Percentiles rank a stretch among this genome's conserved stretches.
phyloP scores from a whole-genome alignment of 495 filamentous ascomycete genomes.

The Parathielavia appendiculata region DNA sequence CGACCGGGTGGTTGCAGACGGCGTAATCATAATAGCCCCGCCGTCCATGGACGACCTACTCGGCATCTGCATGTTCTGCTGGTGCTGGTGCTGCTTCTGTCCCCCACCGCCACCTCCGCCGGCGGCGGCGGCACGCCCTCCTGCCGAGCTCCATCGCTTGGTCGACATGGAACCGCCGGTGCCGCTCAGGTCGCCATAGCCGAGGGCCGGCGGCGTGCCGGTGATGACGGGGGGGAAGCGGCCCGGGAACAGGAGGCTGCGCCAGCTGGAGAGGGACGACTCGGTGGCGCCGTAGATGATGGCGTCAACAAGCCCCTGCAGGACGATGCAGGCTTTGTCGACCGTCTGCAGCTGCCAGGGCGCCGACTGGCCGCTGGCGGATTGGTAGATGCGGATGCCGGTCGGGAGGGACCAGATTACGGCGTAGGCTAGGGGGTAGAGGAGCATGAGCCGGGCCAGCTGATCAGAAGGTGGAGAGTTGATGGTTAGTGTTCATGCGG shows the following conservation, averaged over 20 bases:
- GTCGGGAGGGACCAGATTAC: constrained; percentile 43
- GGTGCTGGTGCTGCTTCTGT: neutral
- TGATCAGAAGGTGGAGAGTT: neutral
- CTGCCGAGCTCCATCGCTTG: neutral
- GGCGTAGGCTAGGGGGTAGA: constrained; percentile 42
- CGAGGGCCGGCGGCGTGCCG: neutral
- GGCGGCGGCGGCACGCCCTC: no score
- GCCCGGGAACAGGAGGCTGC: constrained; percentile 18
- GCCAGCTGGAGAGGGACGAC: constrained; percentile 21
- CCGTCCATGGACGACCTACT: neutral
- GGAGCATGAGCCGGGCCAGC: constrained; percentile 41
- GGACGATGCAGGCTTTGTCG: constrained; percentile 44
- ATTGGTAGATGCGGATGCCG: constrained; percentile 40
- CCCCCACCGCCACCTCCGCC: neutral
- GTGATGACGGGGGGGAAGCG: neutral
- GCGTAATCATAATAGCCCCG: neutral
- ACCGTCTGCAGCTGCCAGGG: constrained; percentile 39
- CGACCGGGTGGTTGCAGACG: neutral
- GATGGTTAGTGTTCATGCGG: neutral
- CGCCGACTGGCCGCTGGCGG: constrained; percentile 28
- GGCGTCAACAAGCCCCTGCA: constrained; percentile 43
- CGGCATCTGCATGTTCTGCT: no score
- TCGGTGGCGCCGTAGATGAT: constrained; percentile 44
- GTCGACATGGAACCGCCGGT: neutral
- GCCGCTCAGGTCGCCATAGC: neutral